Base-by-base conservation (phyloP, 2,329 filamentous ascomycete species). In the Colletotrichum scovillei region DNA sequence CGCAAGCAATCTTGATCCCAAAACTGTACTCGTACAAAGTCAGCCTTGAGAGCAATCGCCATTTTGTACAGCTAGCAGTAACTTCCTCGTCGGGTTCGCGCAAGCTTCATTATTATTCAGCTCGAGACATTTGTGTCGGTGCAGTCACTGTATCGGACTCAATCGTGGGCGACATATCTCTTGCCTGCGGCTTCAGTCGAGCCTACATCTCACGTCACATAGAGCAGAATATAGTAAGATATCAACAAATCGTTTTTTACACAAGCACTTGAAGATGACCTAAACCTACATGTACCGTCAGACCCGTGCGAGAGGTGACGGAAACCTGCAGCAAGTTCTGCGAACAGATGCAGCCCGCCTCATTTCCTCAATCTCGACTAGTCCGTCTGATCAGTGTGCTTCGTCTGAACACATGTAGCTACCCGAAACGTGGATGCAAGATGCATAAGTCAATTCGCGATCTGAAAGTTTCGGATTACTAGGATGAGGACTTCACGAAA, bases 391-490 rank as follows among this genome's bases (percentile, higher is more conserved):
- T 30, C 4, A 53, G 16, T 4, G 14, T 11, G 2, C 19, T 56
- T 66, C 71, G 46, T 73, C 71, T 56, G 60, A 66, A 63, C 12
- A 19, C 12, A 8, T n/a, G 5, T 22, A 1, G 9, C 6, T 16
- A 57, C 22, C 24, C 19, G 38, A 70, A 73, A 73, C 70, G 52
- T 28, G 46, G 52, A 30, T 60, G 58, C 49, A 60, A 53, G 71
- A 26, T 66, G 71, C 71, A 66, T 66, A 49, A 71, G 26, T n/a
- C 49, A 38, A 24, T 32, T 35, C 53, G 7, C 19, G 30, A 28
- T 30, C 35, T 6, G 11, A 63, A 65, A 58, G 67, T 73, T 73
- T 71, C 70, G 67, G 35, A 19, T 42, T 5, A 19, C 49, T 19
- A 55, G 32, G 56, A 63, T 67, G 26, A 26, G 62, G 58, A 62